Evolutionary conservation across 495 filamentous ascomycete species (phyloP).

Genomic region (Penicillium salamii): DNA sequence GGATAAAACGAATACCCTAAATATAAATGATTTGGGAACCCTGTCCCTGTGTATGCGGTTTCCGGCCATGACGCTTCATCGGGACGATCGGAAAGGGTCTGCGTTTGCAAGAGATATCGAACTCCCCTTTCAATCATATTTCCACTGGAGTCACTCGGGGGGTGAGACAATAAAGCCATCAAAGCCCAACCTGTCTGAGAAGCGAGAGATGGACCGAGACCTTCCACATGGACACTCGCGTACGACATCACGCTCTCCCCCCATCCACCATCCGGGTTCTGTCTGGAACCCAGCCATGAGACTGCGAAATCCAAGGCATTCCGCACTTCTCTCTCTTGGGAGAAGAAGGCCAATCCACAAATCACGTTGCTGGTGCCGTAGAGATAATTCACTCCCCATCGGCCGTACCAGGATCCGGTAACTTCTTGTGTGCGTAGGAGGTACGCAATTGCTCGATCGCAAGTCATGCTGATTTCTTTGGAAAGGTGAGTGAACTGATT

Average conservation of each 20-base stretch:
- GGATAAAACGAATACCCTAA: slow-evolving; percentile 31
- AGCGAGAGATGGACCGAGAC: slow-evolving; percentile 10
- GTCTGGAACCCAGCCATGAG: slow-evolving; percentile 24
- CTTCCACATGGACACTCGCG: not conserved
- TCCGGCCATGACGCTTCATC: slow-evolving; percentile 26
- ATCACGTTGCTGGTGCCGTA: slow-evolving; percentile 36
- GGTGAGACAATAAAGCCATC: slow-evolving; percentile 24
- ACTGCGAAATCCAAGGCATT: not conserved
- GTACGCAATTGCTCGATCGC: not conserved
- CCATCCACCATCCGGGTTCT: slow-evolving; percentile 38
- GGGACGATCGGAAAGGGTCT: not conserved
- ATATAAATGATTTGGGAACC: slow-evolving; percentile 38
- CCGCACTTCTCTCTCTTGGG: not conserved
- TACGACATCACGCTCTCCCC: slow-evolving; percentile 22
- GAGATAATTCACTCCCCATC: slow-evolving; percentile 40
- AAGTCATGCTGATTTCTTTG: not conserved
- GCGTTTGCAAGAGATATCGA: slow-evolving; percentile 6
- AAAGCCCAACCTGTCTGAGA: slow-evolving; percentile 38
- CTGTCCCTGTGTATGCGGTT: slow-evolving; percentile 29
- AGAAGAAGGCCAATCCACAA: slow-evolving; percentile 20
- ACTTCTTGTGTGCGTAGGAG: slow-evolving; percentile 15
- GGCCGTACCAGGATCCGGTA: slow-evolving; percentile 32
- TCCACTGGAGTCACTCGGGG: not conserved
- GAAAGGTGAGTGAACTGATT: not conserved
- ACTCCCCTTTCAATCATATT: slow-evolving; percentile 19